Evolutionary conservation across 1,284 basidiomycete species (phyloP), one percentile per base, ranked within the genome.

Genomic region (Phellopilus nigrolimitatus): DNA sequence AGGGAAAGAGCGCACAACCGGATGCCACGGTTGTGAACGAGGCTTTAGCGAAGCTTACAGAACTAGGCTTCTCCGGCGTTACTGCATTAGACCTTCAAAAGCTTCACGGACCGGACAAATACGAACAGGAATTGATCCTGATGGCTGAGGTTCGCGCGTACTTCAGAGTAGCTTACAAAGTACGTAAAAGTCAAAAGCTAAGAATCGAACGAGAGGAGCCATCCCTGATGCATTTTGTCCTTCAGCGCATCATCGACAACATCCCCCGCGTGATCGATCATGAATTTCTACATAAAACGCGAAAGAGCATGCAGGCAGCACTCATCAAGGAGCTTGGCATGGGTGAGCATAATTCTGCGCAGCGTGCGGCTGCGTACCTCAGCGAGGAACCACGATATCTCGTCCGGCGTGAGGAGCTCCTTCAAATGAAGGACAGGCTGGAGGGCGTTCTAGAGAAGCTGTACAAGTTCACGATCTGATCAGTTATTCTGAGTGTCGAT

Each of bases 61-160:
- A 54, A 27, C 47, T 70, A 0, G 75, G 75, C 0, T 69, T 64
- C 39, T 24, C 49, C 1, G 65, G 64, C 6, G 31, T 70, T 30
- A 62, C 51, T 12, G 58, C 53, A 5, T 68, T 65, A 1, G 71
- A 76, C 48, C 61, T 80, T 0, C 65, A 60, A 8, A 70, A 67
- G 56, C 64, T 79, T 9, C 62, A 61, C 22, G 60, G 64, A 0
- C 56, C 65, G 0, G 75, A 77, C 53, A 59, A 65, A 48, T 76
- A 68, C 54, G 72, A 76, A 56, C 65, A 68, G 3, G 75, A 76
- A 56, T 58, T 80, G 17, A 56, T 67, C 24, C 65, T 75, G 25
- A 75, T 76, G 71, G 73, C 75, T 2, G 73, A 76, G 47, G 73
- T 76, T 1, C 62, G 73, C 4, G 76, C 71, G 1, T 79, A 78